These are phyloP conservation scores for Boehmeria nivea DNA, from an alignment of 306 rosid genomes.

Conservation along the genomic window DNA sequence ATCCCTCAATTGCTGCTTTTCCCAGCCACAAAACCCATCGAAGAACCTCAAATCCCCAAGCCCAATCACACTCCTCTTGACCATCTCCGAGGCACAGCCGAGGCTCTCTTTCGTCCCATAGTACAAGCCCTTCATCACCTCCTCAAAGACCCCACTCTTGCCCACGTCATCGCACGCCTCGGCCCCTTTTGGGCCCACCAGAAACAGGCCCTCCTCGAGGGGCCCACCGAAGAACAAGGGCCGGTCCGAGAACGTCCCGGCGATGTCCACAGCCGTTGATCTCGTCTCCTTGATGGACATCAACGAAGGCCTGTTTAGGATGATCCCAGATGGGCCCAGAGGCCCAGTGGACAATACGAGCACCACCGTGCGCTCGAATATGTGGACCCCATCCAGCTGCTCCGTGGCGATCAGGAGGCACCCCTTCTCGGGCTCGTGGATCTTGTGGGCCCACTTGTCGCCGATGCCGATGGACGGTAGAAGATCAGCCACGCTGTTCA, in stretches of 20 bases:
- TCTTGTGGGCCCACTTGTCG: constrained; percentile 81
- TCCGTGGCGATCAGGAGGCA: constrained; percentile 76
- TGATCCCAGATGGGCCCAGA: constrained; percentile 71
- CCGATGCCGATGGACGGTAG: constrained; percentile 53
- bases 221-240: constrained; percentile 93
- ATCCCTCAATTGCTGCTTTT: constrained; percentile 52
- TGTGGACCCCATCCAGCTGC: constrained; percentile 83
- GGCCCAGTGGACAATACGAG: constrained; percentile 62
- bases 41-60: constrained; percentile 72
- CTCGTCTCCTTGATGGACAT: constrained; percentile 87
- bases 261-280: constrained; percentile 53
- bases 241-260: constrained; percentile 56
- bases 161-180: constrained; percentile 25
- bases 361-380: constrained; percentile 70
- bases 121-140: constrained; percentile 79
- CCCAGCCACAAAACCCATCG: constrained; percentile 97
- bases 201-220: constrained; percentile 60
- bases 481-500: constrained; percentile 37
- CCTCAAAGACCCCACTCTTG: constrained; percentile 68
- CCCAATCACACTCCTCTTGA: constrained; percentile 59
- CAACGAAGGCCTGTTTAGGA: constrained; percentile 69
- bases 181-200: constrained; percentile 48
- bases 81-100: constrained; percentile 83
- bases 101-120: constrained; percentile 73
- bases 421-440: constrained; percentile 83